A percentile compares a stretch with the other conserved stretches of the same genome.
Evolutionary conservation across 805 yeast species (phyloP).

Genomic region (Wickerhamomyces alni): DNA sequence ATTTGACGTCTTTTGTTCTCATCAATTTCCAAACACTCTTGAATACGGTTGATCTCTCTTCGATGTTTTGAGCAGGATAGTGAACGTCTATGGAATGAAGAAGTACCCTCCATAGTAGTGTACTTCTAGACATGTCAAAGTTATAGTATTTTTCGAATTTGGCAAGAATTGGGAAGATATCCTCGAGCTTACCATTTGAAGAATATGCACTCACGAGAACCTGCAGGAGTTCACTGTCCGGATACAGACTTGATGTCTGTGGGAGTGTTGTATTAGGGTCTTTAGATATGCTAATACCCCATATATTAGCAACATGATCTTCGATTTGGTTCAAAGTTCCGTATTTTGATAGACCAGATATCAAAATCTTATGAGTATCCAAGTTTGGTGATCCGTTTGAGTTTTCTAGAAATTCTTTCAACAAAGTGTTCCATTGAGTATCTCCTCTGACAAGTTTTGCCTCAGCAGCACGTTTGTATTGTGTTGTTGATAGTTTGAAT

Average conservation of each 20-base stretch:
- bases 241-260: constrained; percentile 13
- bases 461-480: not conserved
- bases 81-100: constrained; percentile 7
- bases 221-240: constrained; percentile 13
- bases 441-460: not conserved
- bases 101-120: constrained; percentile 14
- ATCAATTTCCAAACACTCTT: constrained; percentile 14
- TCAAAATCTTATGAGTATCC: constrained; percentile 15
- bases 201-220: constrained; percentile 14
- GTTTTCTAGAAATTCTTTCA: constrained; percentile 4
- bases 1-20: constrained; percentile 4
- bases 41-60: constrained; percentile 4
- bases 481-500: not conserved
- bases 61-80: constrained; percentile 1
- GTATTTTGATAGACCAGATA: constrained; percentile 16
- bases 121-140: constrained; percentile 2
- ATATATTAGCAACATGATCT: constrained; percentile 12
- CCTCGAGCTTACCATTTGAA: constrained; percentile 6
- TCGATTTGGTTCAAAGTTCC: constrained; percentile 16
- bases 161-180: constrained; percentile 9
- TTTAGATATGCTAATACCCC: constrained; percentile 15
- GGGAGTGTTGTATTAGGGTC: constrained; percentile 5
- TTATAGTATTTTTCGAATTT: constrained; percentile 12
- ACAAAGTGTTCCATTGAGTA: not conserved
- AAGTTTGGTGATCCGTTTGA: constrained; percentile 10